A percentile compares a stretch with the other conserved stretches of the same genome.
Conservation (phyloP, 2,329 filamentous ascomycete species). For the Zymoseptoria passerinii region DNA sequence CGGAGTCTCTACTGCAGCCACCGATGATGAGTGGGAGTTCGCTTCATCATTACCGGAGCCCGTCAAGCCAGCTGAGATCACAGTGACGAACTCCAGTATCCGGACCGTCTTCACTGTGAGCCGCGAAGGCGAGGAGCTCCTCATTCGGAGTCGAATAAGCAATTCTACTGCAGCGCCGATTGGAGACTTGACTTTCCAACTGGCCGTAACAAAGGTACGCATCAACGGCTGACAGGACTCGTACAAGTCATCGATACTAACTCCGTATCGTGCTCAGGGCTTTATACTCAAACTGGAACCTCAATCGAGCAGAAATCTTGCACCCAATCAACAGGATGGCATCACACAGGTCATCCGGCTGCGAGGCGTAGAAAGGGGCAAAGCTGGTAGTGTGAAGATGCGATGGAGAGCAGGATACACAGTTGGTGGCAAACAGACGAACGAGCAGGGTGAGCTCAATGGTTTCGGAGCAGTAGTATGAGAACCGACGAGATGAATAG, state of each 20-base stretch:
- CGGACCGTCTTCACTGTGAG: constrained; percentile 66
- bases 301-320: constrained; percentile 70
- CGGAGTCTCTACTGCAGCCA: constrained; percentile 26
- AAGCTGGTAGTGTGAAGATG: constrained; percentile 76
- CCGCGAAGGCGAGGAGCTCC: constrained; percentile 49
- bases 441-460: constrained; percentile 78
- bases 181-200: constrained; percentile 75
- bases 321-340: constrained; percentile 62
- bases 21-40: constrained; percentile 90
- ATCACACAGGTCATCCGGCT: constrained; percentile 76
- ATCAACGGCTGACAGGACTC: background rate
- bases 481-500: no score
- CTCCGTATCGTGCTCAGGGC: constrained; percentile 44
- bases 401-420: constrained; percentile 81
- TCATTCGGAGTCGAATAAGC: constrained; percentile 75
- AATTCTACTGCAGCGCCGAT: constrained; percentile 67
- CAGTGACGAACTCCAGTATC: constrained; percentile 56
- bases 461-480: constrained; percentile 48
- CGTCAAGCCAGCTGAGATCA: constrained; percentile 52
- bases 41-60: constrained; percentile 65
- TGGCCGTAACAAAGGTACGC: constrained; percentile 82
- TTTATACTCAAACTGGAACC: constrained; percentile 75
- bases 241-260: background rate
- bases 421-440: constrained; percentile 52
- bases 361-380: constrained; percentile 61